Conservation (phyloP, 805 yeast species). For the Wickerhamiella vanderwaltii region DNA sequence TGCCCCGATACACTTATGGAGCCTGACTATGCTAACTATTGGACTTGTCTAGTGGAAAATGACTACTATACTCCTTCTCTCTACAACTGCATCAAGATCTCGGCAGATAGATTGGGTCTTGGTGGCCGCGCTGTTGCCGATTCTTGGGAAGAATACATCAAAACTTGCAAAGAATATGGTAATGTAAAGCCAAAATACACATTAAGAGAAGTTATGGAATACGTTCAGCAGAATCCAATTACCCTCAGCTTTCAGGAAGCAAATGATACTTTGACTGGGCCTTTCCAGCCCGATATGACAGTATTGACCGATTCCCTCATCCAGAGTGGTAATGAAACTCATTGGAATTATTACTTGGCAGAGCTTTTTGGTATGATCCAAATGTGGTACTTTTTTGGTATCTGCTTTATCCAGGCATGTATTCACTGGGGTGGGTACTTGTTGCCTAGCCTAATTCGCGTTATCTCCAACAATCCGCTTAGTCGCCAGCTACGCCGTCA, state of each 20-base stretch:
- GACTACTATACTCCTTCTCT: not conserved
- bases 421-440: constrained; percentile 13
- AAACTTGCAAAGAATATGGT: not conserved
- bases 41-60: not conserved
- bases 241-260: constrained; percentile 6
- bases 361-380: constrained; percentile 11
- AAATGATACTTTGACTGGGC: constrained; percentile 3
- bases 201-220: not conserved
- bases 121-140: constrained; percentile 2
- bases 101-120: not conserved
- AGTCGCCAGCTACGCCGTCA: constrained; percentile 9
- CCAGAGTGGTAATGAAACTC: constrained; percentile 1
- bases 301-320: not conserved
- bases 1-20: not conserved
- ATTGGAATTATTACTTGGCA: constrained; percentile 2
- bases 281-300: constrained; percentile 4
- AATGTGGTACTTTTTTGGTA: constrained; percentile 12
- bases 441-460: constrained; percentile 5
- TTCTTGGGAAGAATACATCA: not conserved
- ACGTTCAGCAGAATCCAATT: constrained; percentile 2
- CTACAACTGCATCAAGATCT: not conserved
- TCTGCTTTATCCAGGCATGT: constrained; percentile 9
- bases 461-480: constrained; percentile 3
- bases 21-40: constrained; percentile 4
- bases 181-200: not conserved